Evolutionary conservation across 352 stramenopile species (phyloP).

Genomic region (Thalassiosira hispida): DNA sequence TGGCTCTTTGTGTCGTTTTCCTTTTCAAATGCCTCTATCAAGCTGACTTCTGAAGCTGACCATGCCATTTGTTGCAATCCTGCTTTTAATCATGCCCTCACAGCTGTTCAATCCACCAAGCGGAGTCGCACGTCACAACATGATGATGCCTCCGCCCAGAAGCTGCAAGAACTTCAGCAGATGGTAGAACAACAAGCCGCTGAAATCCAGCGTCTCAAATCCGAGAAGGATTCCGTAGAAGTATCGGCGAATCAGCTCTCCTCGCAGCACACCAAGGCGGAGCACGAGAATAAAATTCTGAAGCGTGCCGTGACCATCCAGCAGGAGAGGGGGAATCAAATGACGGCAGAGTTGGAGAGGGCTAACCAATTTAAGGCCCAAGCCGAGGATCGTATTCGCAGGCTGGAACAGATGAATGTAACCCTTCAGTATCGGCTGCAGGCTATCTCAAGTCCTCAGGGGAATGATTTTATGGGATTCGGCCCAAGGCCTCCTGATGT

Average conservation of each 20-base stretch:
- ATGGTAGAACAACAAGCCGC: constrained; percentile 69
- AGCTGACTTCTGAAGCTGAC: too few relatives aligned
- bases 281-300: constrained; percentile 80
- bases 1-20: too few relatives aligned
- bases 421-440: constrained; percentile 80
- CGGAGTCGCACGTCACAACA: constrained; percentile 21
- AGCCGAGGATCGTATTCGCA: constrained; percentile 72
- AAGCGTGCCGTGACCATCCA: constrained; percentile 81
- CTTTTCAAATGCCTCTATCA: too few relatives aligned
- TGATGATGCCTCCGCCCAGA: constrained; percentile 26
- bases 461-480: constrained; percentile 80
- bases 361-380: constrained; percentile 65
- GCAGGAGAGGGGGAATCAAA: constrained; percentile 78
- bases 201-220: constrained; percentile 74
- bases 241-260: constrained; percentile 45
- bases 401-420: constrained; percentile 81
- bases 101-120: constrained; percentile 21
- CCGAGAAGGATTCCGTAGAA: constrained; percentile 59
- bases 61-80: not conserved
- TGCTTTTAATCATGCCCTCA: constrained; percentile 8
- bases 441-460: constrained; percentile 45
- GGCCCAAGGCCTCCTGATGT: constrained; percentile 68
- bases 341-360: constrained; percentile 63
- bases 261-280: constrained; percentile 64
- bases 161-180: constrained; percentile 56